A percentile compares a stretch with the other conserved stretches of the same genome.
These are phyloP conservation scores for Zelopaecilomyces penicillatus DNA, from an alignment of 2,329 filamentous ascomycete genomes.

Conservation along the genomic window DNA sequence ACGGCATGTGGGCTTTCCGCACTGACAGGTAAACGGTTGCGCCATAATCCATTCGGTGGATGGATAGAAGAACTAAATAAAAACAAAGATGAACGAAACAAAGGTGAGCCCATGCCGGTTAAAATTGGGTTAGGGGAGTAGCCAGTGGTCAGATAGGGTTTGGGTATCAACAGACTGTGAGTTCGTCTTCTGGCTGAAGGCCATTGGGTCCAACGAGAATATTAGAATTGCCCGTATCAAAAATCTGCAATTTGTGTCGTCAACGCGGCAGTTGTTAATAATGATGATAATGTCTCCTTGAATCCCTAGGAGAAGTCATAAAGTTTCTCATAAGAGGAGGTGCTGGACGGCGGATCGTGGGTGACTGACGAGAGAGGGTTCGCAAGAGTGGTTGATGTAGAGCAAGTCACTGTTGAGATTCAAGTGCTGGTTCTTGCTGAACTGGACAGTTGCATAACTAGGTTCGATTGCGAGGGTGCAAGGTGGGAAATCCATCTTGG, in stretches of 20 bases:
- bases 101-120: neutral
- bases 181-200: constrained; percentile 46
- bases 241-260: constrained; percentile 35
- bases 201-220: constrained; percentile 51
- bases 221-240: constrained; percentile 49
- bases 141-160: neutral
- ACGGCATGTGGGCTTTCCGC: constrained; percentile 47
- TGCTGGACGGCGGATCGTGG: neutral
- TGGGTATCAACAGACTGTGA: constrained; percentile 36
- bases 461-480: constrained; percentile 46
- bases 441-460: constrained; percentile 58
- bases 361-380: constrained; percentile 51
- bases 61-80: constrained; percentile 59
- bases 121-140: neutral
- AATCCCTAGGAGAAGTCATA: no score
- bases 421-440: constrained; percentile 46
- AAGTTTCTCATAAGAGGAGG: neutral
- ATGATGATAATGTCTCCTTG: neutral
- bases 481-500: constrained; percentile 57
- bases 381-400: constrained; percentile 62
- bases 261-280: neutral
- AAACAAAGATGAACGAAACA: neutral
- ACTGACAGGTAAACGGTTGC: constrained; percentile 61
- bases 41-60: constrained; percentile 69
- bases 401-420: constrained; percentile 58